Base-by-base conservation (phyloP, 257 asterid genomes). In the Fraxinus anomala region DNA sequence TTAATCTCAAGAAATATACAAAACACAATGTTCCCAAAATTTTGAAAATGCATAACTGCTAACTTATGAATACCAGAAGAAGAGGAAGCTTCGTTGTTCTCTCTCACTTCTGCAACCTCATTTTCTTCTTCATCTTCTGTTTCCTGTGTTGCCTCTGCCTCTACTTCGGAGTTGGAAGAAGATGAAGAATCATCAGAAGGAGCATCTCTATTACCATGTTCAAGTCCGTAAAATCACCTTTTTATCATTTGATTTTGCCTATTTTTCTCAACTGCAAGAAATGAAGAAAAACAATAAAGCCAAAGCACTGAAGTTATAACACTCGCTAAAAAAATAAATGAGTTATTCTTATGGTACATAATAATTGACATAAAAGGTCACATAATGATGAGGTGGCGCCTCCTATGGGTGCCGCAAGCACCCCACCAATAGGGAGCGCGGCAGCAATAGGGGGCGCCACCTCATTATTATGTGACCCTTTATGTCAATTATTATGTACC, bases 221-320 rank as follows among this genome's bases (percentile, higher is more conserved):
- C 96, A 77, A 84, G 73, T 91, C 90, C 84, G 82, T 93, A 91
- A 87, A 90, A 93, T 80, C 96, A 79, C 83, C 97, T 86, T 81
- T 95, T 93, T 34, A 93, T 95, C 99, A 95, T 95, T 68, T 73
- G 69, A 69, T 59, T 2, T 24, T 31, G 68, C 74, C 78, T 76
- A 71, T 71, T 79, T 28, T 73, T 75, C 74, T 73, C 83, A 78
- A 80, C 96, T 89, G 88, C 88, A 83, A 77, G 72, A 81, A 56
- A 28, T 39, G 79, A 74, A 75, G 31, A 81, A 3, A 10, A 73
- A 39, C 30, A 44, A 66, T 66, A 66, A 75, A 73, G 36, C 44
- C 36, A 7, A 23, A 78, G 42, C 12, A 37, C 36, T 72, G 63
- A 54, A 68, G n/a, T n/a, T n/a, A n/a, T n/a, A n/a, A n/a, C n/a